These are phyloP conservation scores for Pyrrhoderma noxium DNA, from an alignment of 1,284 basidiomycete genomes.

Conservation along the genomic window DNA sequence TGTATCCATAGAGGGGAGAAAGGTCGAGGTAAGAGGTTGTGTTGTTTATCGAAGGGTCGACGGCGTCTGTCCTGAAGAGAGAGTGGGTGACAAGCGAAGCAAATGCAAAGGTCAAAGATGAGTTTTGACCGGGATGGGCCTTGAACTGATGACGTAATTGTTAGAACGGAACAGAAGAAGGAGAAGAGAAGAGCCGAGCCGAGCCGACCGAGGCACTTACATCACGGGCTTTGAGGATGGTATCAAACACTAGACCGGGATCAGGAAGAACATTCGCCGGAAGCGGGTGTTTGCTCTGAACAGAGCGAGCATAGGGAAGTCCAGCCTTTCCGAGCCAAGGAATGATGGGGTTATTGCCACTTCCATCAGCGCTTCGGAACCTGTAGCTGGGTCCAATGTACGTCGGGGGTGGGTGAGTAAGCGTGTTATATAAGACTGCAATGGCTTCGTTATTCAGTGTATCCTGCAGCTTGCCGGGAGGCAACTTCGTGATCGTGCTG, in stretches of 20 bases:
- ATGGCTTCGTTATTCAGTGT: conserved; percentile 22
- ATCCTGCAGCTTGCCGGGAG: conserved; percentile 23
- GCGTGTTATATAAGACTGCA: conserved; percentile 35
- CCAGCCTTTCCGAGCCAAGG: conserved; percentile 39
- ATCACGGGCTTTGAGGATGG: conserved; percentile 34
- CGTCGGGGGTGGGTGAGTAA: conserved; percentile 43
- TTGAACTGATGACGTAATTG: conserved; percentile 9
- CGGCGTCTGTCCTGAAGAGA: conserved; percentile 35
- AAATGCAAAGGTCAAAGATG: conserved; percentile 42
- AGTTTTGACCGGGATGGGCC: conserved; percentile 41
- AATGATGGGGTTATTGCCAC: conserved; percentile 33
- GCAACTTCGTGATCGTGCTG: conserved; percentile 27
- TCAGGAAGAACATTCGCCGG: conserved; percentile 37
- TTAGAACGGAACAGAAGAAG: neutral
- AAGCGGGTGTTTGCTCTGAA: conserved; percentile 27
- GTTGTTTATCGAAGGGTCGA: conserved; percentile 40
- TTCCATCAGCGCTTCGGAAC: conserved; percentile 36
- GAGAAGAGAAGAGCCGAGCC: too few relatives aligned
- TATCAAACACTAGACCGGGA: conserved; percentile 42
- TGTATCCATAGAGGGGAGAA: conserved; percentile 33
- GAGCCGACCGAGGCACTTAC: too few relatives aligned
- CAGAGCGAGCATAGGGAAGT: conserved; percentile 39
- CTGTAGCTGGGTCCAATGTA: conserved; percentile 30
- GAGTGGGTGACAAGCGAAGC: conserved; percentile 41
- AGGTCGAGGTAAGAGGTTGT: conserved; percentile 51